Evolutionary conservation across 768 basidiomycete genomes (phyloP), one percentile per base, ranked within the genome.

Genomic region (Collybiopsis confluens): DNA sequence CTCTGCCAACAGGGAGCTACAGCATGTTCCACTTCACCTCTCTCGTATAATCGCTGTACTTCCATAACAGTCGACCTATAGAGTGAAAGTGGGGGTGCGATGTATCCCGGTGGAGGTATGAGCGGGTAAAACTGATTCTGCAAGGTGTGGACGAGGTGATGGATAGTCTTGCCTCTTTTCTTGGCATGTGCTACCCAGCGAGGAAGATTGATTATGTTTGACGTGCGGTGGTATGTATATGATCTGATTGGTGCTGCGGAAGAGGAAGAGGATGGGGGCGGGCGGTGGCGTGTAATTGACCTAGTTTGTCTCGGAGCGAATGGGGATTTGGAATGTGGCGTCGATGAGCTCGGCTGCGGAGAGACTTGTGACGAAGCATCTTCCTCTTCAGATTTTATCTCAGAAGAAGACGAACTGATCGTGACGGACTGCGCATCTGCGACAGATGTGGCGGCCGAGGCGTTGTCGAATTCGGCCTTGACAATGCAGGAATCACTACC

Each of bases 81-180:
- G 8, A 40, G n/a, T 23, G 11, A 15, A 5, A 33, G 35, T 4
- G 37, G 13, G 26, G 48, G 48, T 38, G 27, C n/a, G 16, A 18
- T 37, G 23, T 50, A 50, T 15, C 27, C 23, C 26, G 37, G 30
- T 42, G 37, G 37, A 42, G 24, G 38, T 27, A 30, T 23, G 13
- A 52, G 30, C 8, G 50, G 50, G 26, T 52, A 52, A 13, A 41
- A 28, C n/a, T 42, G n/a, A 38, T 42, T 52, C 18, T 42, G 40
- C 1, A 52, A 20, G 3, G 30, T 30, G 21, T 52, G 50, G n/a
- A 52, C 26, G 24, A 43, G 7, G 3, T 40, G 23, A 30, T 52
- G 3, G 8, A 52, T 11, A 2, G 26, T 7, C 23, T 42, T 42
- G 5, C 50, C 50, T 5, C 16, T 7, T n/a, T 20, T 20, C 23